Evolutionary conservation across 305 asterid genomes (phyloP).

Genomic region (Lippia alba): DNA sequence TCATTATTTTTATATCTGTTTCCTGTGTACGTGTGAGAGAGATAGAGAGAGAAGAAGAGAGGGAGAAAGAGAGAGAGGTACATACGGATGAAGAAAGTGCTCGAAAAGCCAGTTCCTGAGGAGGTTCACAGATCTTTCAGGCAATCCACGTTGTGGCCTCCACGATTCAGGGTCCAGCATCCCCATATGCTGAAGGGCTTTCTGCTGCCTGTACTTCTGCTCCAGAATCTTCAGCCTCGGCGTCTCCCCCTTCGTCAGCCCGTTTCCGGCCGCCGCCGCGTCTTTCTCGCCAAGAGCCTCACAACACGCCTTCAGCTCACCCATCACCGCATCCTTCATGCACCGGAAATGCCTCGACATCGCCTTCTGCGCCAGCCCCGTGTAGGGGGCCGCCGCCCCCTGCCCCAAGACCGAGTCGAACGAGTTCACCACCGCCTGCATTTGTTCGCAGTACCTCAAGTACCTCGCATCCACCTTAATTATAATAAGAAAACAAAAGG

Average conservation of each 20-base stretch:
- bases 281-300: slow-evolving; percentile 75
- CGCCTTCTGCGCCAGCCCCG: slow-evolving; percentile 70
- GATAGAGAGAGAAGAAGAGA: slow-evolving; percentile 25
- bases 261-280: slow-evolving; percentile 29
- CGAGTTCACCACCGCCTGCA: slow-evolving; percentile 68
- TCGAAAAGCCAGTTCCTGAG: slow-evolving; percentile 87
- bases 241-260: slow-evolving; percentile 80
- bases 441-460: slow-evolving; percentile 69
- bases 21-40: background rate
- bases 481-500: slow-evolving; percentile 36
- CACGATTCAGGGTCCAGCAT: slow-evolving; percentile 76
- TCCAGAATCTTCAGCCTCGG: slow-evolving; percentile 71
- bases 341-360: slow-evolving; percentile 85
- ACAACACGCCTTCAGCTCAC: slow-evolving; percentile 55
- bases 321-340: slow-evolving; percentile 65
- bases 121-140: slow-evolving; percentile 73
- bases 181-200: slow-evolving; percentile 62
- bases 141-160: slow-evolving; percentile 89
- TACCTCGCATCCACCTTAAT: slow-evolving; percentile 75
- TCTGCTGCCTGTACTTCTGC: slow-evolving; percentile 68
- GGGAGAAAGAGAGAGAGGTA: slow-evolving; percentile 31
- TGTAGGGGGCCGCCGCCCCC: slow-evolving; percentile 70
- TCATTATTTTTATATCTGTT: no score
- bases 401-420: slow-evolving; percentile 61
- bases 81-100: slow-evolving; percentile 87